Base-by-base conservation (phyloP, 768 basidiomycete species). In the Boletus rex-veris region DNA sequence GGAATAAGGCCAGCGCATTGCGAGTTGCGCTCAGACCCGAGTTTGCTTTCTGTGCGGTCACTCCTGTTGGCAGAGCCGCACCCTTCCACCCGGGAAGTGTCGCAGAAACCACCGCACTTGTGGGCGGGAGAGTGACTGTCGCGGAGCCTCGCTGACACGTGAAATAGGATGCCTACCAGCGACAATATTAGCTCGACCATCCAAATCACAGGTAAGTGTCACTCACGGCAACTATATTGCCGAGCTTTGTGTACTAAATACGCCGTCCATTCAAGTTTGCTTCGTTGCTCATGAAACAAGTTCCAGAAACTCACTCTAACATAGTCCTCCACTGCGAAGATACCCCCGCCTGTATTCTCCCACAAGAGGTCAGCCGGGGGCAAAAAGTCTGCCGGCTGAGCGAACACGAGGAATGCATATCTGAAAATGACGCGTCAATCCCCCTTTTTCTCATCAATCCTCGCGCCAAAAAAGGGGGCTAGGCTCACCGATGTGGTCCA, bases 401-500 rank as follows among this genome's bases (percentile, higher is more conserved):
- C 64, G 68, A 83, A 85, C 38, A 91, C 69, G 53, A 85, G 69
- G 58, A 92, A 65, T 16, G 81, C 82, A 67, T 91, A 92, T 67
- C 89, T 88, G 59, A 21, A 38, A 48, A 30, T 26, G 16, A 47
- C 19, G 48, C 26, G 43, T 53, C 40, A 45, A 40, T 16, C 37
- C 24, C 24, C 24, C 24, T 24, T 19, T 26, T 31, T 7, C 14
- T 10, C 3, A 16, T 28, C 26, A 5, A 19, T 46, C 26, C 7
- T 16, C 10, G 12, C 31, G n/a, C 43, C 1, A 28, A 28, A 28
- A 28, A 28, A 8, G 8, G 10, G 14, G 42, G 28, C 2, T 7
- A n/a, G n/a, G 58, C 53, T 68, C 52, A 85, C 86, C 89, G 80
- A 69, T 92, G 90, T 49, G 88, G 76, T 39, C 90, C 89, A 53